Conservation (phyloP, 192 early-diverging fungal species). For the Phlyctochytrium arcticum region DNA sequence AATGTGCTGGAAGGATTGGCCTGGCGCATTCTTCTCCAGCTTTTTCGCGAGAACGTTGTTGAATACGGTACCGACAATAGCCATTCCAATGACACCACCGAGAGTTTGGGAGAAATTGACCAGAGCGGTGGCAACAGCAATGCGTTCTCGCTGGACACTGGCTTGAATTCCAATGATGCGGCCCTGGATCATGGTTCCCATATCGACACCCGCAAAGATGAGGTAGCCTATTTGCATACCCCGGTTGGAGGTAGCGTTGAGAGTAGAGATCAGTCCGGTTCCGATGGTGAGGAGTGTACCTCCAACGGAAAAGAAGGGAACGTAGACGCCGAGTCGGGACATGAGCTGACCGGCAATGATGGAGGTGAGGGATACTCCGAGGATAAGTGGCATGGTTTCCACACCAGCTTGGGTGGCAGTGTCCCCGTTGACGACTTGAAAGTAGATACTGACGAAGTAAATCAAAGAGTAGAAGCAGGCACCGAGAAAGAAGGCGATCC, state of each 20-base stretch:
- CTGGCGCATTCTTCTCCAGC: constrained; percentile 9
- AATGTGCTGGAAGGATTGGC: background rate
- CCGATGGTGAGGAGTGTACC: constrained; percentile 42
- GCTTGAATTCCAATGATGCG: constrained; percentile 68
- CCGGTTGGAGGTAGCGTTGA: constrained; percentile 47
- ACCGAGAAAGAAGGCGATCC: constrained; percentile 30
- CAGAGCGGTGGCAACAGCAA: constrained; percentile 63
- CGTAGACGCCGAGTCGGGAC: constrained; percentile 52
- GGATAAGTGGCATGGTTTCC: constrained; percentile 65
- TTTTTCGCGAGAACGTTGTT: constrained; percentile 53
- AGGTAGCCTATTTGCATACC: constrained; percentile 55
- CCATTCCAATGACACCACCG: constrained; percentile 55
- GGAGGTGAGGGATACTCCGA: constrained; percentile 40
- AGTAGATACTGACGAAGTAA: constrained; percentile 49
- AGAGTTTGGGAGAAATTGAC: constrained; percentile 45
- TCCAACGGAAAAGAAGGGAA: constrained; percentile 55
- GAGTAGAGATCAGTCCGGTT: constrained; percentile 54
- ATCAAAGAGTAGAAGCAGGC: constrained; percentile 29
- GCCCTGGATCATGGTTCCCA: constrained; percentile 67
- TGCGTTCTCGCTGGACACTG: constrained; percentile 54
- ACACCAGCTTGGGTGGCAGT: constrained; percentile 67
- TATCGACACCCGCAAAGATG: constrained; percentile 65
- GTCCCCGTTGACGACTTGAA: constrained; percentile 73
- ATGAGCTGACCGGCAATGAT: constrained; percentile 50
- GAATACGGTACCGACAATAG: constrained; percentile 57